Percentiles rank a stretch among this genome's conserved stretches.
phyloP scores from a whole-genome alignment of 495 filamentous ascomycete species.

The Annulohypoxylon maeteangense region DNA sequence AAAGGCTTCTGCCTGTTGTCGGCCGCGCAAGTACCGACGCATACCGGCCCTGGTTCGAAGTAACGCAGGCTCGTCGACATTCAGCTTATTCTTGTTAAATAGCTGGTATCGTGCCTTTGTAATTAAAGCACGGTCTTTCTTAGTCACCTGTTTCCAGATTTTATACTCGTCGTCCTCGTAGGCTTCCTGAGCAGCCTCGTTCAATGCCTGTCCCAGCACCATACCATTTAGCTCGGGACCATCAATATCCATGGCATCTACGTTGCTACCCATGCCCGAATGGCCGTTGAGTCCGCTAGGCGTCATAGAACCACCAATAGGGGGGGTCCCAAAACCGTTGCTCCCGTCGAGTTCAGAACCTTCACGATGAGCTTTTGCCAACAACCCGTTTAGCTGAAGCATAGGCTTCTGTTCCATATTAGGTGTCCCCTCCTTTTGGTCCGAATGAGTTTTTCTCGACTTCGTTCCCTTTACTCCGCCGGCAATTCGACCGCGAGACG shows the following conservation, averaged over 20 bases:
- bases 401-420: slow-evolving; percentile 70
- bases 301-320: slow-evolving; percentile 78
- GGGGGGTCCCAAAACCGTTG: slow-evolving; percentile 87
- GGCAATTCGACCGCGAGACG: slow-evolving; percentile 90
- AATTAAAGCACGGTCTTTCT: slow-evolving; percentile 90
- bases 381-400: slow-evolving; percentile 63
- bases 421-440: slow-evolving; percentile 83
- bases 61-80: slow-evolving; percentile 86
- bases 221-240: slow-evolving; percentile 72
- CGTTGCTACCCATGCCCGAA: slow-evolving; percentile 72
- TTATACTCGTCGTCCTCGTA: slow-evolving; percentile 90
- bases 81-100: slow-evolving; percentile 84
- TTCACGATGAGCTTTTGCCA: slow-evolving; percentile 60
- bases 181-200: slow-evolving; percentile 62
- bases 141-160: slow-evolving; percentile 98
- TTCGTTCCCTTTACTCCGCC: slow-evolving; percentile 80
- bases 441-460: slow-evolving; percentile 78
- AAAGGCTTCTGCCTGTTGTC: slow-evolving; percentile 68
- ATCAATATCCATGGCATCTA: slow-evolving; percentile 85
- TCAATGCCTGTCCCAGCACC: slow-evolving; percentile 62
- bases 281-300: slow-evolving; percentile 78
- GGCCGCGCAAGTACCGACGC: slow-evolving; percentile 80
- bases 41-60: slow-evolving; percentile 73
- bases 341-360: slow-evolving; percentile 70
- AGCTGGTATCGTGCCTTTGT: slow-evolving; percentile 83